phyloP scores from a whole-genome alignment of 345 rosid genomes.

The Odontarrhena argentea region DNA sequence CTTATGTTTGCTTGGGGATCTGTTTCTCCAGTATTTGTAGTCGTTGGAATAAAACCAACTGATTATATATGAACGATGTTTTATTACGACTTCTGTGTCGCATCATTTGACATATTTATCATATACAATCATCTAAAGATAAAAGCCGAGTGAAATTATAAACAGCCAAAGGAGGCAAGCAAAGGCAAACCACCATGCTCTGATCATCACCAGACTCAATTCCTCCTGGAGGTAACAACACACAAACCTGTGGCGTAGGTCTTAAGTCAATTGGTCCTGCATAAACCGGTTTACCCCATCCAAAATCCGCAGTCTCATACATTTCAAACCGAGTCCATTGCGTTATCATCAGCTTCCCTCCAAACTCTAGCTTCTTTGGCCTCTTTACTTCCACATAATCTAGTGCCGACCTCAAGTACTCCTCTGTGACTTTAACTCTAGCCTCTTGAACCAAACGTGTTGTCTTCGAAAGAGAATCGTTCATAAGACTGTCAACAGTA shows the following conservation, averaged over 20 bases:
- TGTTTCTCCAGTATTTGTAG: neutral
- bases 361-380: slow-evolving; percentile 81
- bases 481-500: slow-evolving; percentile 55
- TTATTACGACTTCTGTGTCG: neutral
- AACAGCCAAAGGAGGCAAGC: slow-evolving; percentile 74
- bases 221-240: slow-evolving; percentile 73
- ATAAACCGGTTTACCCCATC: slow-evolving; percentile 83
- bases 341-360: slow-evolving; percentile 83
- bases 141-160: slow-evolving; percentile 52
- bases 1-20: neutral
- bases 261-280: slow-evolving; percentile 90
- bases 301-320: slow-evolving; percentile 83
- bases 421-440: slow-evolving; percentile 65
- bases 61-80: slow-evolving; percentile 4
- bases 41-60: slow-evolving; percentile 4
- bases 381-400: slow-evolving; percentile 70
- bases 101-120: slow-evolving; percentile 5
- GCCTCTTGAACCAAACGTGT: slow-evolving; percentile 65
- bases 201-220: slow-evolving; percentile 49
- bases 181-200: slow-evolving; percentile 69
- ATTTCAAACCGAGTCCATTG: slow-evolving; percentile 90
- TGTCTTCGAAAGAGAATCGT: slow-evolving; percentile 52
- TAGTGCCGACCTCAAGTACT: slow-evolving; percentile 67
- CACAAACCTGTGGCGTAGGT: slow-evolving; percentile 91
- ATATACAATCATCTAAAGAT: slow-evolving; percentile 38